Base-by-base conservation (phyloP, 78 protist genomes). In the Anaeramoeba ignava region DNA sequence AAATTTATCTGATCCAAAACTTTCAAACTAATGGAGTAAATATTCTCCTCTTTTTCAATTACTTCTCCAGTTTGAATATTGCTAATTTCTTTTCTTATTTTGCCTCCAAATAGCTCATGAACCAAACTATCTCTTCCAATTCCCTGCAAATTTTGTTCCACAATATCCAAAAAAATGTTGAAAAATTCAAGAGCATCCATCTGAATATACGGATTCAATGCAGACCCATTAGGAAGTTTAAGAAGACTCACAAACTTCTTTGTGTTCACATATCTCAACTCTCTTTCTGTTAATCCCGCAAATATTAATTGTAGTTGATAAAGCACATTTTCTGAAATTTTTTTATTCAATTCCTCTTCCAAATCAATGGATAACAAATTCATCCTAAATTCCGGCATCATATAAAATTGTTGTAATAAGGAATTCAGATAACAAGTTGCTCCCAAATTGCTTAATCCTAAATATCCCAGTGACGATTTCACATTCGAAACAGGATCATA, bases 391-490 rank as follows among this genome's bases (percentile, higher is more conserved):
- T 54, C 73, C 17, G 73, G 73, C 17, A 54, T 17, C 73, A 54
- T 54, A 54, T 27, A 54, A 8, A 54, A 54, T 54, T 54, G 73
- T 54, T 54, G 73, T 54, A 54, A 54, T 54, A 54, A 54, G 17
- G 73, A 54, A 54, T 54, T 54, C 73, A 54, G 8, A 54, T 54
- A 54, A 54, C 73, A 54, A 54, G 73, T 54, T 54, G 73, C 73
- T 8, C 73, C 73, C 17, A 54, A 54, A 54, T 54, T 54, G 8
- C 73, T 54, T 54, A 54, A 54, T 54, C 73, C 73, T 54, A 54
- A 54, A 54, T 54, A 54, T 27, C 17, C 17, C 73, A 54, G 17
- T 17, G 8, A 8, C 36, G 8, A 27, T 54, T 54, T 54, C 8
- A 54, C 17, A 54, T 54, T 54, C 36, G 73, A 27, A 27, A 17